These are phyloP conservation scores for Phytopythium chamaehyphon DNA, from an alignment of 352 stramenopile genomes.

Conservation along the genomic window DNA sequence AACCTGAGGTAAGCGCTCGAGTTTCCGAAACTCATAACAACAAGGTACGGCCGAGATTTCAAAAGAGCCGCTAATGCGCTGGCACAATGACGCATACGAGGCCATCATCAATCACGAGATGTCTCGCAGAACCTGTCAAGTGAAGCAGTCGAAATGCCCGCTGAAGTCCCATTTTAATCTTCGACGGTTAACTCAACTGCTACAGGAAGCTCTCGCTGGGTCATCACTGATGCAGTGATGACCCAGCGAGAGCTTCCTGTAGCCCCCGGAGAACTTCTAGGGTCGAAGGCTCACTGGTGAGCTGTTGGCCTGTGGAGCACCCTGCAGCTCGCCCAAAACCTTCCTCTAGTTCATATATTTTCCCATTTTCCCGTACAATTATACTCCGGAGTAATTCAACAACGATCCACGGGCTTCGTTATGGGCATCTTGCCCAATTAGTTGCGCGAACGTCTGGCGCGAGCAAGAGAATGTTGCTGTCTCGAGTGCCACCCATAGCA, in stretches of 20 bases:
- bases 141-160: background rate
- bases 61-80: constrained; percentile 27
- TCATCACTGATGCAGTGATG: too few relatives aligned
- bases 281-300: constrained; percentile 30
- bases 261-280: constrained; percentile 34
- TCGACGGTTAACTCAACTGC: constrained; percentile 34
- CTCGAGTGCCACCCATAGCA: too few relatives aligned
- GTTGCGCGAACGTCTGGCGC: constrained; percentile 5
- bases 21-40: constrained; percentile 43
- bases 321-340: constrained; percentile 23
- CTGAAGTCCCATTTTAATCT: constrained; percentile 15
- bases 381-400: background rate
- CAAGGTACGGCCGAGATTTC: constrained; percentile 56
- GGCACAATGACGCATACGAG: background rate
- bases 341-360: constrained; percentile 34
- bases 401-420: background rate
- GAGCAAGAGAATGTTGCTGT: too few relatives aligned
- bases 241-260: constrained; percentile 45
- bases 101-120: background rate
- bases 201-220: constrained; percentile 46
- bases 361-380: too few relatives aligned
- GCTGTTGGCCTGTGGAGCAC: too few relatives aligned
- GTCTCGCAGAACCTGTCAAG: background rate
- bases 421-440: background rate
- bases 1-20: constrained; percentile 27